Base-by-base conservation (phyloP, 768 basidiomycete species). In the Pisolithus orientalis region DNA sequence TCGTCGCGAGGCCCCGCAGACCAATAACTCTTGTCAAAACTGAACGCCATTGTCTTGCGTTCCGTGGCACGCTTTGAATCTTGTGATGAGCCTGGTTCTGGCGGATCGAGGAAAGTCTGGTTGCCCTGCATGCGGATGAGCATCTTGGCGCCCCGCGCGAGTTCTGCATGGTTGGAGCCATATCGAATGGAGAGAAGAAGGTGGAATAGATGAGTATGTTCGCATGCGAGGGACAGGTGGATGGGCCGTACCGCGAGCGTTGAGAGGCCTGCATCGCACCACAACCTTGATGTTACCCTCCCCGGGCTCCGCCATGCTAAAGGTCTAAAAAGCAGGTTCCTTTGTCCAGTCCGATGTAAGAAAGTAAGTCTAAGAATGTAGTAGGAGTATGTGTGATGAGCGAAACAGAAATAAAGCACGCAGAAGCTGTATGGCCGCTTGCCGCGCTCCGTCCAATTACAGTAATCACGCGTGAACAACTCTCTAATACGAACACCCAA, bases 1-100 rank as follows among this genome's bases (percentile, higher is more conserved):
- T 96, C 95, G 63, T 94, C 89, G 61, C 90, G 78, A 9, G 87
- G 78, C 1, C 94, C 91, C 13, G 93, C 93, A 39, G 92, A 94
- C 94, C 94, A 95, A 70, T 97, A 98, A 50, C 87, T 90, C 78
- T 94, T 95, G 79, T 98, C 95, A 59, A 97, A 98, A 56, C 88
- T 87, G 70, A 98, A 98, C 0, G 80, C 69, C 82, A 94, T 87
- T 6, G 85, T 80, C 74, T 89, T 95, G 60, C 90, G 84, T 70
- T 96, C 94, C 7, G 88, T 85, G 16, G 92, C 89, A 62, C 90
- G 87, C 62, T 89, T 90, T 17, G 80, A 68, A 63, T 83, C 80
- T 64, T 83, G 84, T 39, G 73, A 59, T 4, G 85, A 83, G 39
- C 87, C 87, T 13, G 67, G 16, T 62, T 94, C 91, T 29, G 94